Percentiles rank a stretch among this genome's conserved stretches.
Evolutionary conservation across 202 grass and related monocot species (phyloP).

Genomic region (Setaria viridis): DNA sequence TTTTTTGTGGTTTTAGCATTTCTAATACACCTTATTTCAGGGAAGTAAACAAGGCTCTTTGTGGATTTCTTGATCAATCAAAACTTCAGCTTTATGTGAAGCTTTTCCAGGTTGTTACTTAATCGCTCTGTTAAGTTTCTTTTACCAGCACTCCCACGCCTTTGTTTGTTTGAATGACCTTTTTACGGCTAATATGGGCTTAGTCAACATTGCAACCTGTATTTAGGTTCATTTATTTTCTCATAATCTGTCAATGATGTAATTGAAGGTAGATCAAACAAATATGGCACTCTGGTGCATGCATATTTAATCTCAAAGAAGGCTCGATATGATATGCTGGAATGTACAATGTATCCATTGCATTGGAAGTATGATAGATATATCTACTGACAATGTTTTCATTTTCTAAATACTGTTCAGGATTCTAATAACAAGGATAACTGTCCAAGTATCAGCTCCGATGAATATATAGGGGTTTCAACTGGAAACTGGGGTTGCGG

Average conservation of each 20-base stretch:
- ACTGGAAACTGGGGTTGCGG: slow-evolving; percentile 99
- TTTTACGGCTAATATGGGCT: background rate
- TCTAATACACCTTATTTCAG: slow-evolving; percentile 46
- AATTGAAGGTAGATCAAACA: background rate
- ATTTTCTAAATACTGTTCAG: slow-evolving; percentile 34
- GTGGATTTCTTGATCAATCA: slow-evolving; percentile 71
- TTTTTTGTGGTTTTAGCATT: slow-evolving; percentile 3
- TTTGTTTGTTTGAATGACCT: background rate
- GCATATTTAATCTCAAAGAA: slow-evolving; percentile 24
- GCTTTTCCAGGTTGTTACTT: slow-evolving; percentile 56
- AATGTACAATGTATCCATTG: background rate
- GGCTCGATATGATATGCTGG: background rate
- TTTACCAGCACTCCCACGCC: background rate
- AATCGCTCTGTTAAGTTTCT: slow-evolving; percentile 3
- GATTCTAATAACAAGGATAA: slow-evolving; percentile 40
- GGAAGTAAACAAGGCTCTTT: slow-evolving; percentile 92
- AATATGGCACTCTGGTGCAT: background rate
- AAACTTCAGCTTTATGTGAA: slow-evolving; percentile 52
- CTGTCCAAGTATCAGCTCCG: slow-evolving; percentile 35
- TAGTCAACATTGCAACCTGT: background rate
- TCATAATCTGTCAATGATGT: background rate
- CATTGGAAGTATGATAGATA: background rate
- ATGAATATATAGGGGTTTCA: slow-evolving; percentile 68
- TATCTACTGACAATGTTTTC: slow-evolving; percentile 27
- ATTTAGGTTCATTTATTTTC: slow-evolving; percentile 1